Percentiles rank a stretch among this genome's conserved stretches.
Evolutionary conservation across 345 rosid species (phyloP).

Genomic region (Lepidium aucheri): DNA sequence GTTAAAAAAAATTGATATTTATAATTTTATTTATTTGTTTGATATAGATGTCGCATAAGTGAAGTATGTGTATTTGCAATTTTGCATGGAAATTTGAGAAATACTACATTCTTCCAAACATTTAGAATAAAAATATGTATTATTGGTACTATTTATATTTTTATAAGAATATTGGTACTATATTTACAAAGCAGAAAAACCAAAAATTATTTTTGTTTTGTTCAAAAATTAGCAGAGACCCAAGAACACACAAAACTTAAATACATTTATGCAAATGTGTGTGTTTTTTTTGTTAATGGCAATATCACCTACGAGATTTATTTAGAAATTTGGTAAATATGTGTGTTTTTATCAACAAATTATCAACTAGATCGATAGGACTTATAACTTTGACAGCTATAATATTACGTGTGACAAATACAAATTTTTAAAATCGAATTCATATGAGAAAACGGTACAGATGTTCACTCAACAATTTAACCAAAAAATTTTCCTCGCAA

Average conservation of each 20-base stretch:
- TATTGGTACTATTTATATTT: background rate
- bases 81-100: background rate
- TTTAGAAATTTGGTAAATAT: too few relatives aligned
- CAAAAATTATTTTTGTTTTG: background rate
- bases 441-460: too few relatives aligned
- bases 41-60: background rate
- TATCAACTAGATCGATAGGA: too few relatives aligned
- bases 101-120: background rate
- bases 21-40: background rate
- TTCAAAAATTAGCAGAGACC: background rate
- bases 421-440: too few relatives aligned
- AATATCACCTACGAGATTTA: too few relatives aligned
- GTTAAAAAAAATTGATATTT: background rate
- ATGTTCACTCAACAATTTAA: too few relatives aligned
- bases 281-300: too few relatives aligned
- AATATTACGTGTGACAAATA: too few relatives aligned
- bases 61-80: background rate
- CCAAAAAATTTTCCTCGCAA: too few relatives aligned
- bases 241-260: background rate
- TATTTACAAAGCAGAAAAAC: background rate
- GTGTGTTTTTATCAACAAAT: too few relatives aligned
- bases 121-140: background rate
- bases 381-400: too few relatives aligned
- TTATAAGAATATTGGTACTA: background rate
- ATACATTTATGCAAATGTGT: background rate